Base-by-base conservation (phyloP, 2,329 filamentous ascomycete species). In the Trichoderma pleuroti region DNA sequence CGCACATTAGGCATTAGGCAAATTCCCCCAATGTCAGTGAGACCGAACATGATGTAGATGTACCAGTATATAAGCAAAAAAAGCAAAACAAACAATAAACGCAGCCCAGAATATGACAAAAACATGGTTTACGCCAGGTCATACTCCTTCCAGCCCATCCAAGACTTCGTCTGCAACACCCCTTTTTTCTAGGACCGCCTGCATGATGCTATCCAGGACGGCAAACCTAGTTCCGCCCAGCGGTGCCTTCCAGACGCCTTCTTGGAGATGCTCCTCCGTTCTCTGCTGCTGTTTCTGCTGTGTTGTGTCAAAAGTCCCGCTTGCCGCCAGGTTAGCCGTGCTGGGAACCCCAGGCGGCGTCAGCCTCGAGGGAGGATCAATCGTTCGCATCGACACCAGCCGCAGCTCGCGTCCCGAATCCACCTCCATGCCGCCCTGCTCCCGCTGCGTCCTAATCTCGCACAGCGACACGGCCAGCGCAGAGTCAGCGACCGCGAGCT, bases 401-500 rank as follows among this genome's bases (percentile, higher is more conserved):
- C 86, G 87, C 70, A 93, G 80, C 57, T 83, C 80, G 3, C 84
- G 75, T 74, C 78, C 66, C n/a, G 76, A 77, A 64, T 86, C 83
- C 36, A 83, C 76, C 5, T 85, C 83, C 79, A 82, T 82, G 42
- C 78, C 79, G 74, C 60, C 73, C 54, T 39, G 54, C 69, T 64
- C 62, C 67, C 68, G 49, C 52, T 61, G 70, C 71, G 52, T 74
- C 63, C 76, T 74, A 39, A 78, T 78, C 74, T 88, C 87, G 18
- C 88, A 88, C 39, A 97, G 87, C 0, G 94, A 97, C 6, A 98
- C 88, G 2, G 95, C 96, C 59, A 98, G 85, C 4, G 96, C 93
- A 14, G 91, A 90, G 77, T 98, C 95, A 1, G 96, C 96, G 5
- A 98, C 95, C 2, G 94, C 93, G 18, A 99, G 90, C 81, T 99